These are phyloP conservation scores for Rhazya stricta DNA, from an alignment of 257 asterid species.

Conservation along the genomic window DNA sequence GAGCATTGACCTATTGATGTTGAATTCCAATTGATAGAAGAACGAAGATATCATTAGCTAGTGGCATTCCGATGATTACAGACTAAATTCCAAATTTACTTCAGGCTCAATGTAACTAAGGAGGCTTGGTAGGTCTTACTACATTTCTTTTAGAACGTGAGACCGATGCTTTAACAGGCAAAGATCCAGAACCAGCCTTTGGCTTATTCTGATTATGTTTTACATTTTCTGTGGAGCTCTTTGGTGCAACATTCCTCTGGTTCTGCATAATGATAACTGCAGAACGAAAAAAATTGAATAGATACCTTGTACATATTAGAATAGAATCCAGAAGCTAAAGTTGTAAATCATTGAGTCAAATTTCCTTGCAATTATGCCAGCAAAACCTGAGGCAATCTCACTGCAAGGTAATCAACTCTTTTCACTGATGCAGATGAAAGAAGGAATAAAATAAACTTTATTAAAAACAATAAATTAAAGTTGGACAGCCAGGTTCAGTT, in stretches of 20 bases:
- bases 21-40: slow-evolving; percentile 6
- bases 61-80: slow-evolving; percentile 6
- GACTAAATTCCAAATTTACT: background rate
- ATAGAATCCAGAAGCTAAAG: background rate
- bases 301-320: background rate
- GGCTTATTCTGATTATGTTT: slow-evolving; percentile 34
- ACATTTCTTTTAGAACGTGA: slow-evolving; percentile 33
- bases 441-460: background rate
- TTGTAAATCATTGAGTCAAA: slow-evolving; percentile 3
- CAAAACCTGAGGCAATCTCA: slow-evolving; percentile 5
- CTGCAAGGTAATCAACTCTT: background rate
- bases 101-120: slow-evolving; percentile 4
- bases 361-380: slow-evolving; percentile 14
- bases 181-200: slow-evolving; percentile 32
- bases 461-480: slow-evolving; percentile 13
- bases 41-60: background rate
- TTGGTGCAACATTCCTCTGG: slow-evolving; percentile 38
- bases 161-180: slow-evolving; percentile 27
- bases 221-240: slow-evolving; percentile 38
- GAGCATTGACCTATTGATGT: slow-evolving; percentile 40
- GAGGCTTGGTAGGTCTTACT: slow-evolving; percentile 35
- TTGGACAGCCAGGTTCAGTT: slow-evolving; percentile 13
- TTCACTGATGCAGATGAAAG: slow-evolving; percentile 4
- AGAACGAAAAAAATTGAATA: slow-evolving; percentile 13
- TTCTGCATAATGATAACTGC: slow-evolving; percentile 45